Evolutionary conservation across 805 yeast genomes (phyloP).

Genomic region (Isabelozyma gotoi): DNA sequence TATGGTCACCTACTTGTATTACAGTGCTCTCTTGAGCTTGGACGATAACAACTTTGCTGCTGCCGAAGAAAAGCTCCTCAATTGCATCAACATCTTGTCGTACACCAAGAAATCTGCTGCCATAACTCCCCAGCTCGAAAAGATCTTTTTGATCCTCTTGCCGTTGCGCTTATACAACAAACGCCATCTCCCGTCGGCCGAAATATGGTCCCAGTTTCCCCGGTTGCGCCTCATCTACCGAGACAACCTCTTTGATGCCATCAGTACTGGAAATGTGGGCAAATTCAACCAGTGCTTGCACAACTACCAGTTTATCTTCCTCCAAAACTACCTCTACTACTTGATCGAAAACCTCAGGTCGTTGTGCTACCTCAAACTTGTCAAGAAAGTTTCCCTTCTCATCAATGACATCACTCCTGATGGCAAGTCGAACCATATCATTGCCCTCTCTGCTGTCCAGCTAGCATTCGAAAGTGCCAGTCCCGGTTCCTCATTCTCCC

Average conservation of each 20-base stretch:
- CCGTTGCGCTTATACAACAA: conserved; percentile 60
- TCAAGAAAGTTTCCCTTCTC: conserved; percentile 36
- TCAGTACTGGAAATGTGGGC: conserved; percentile 56
- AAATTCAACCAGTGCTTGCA: conserved; percentile 46
- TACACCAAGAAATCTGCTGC: conserved; percentile 22
- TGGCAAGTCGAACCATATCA: conserved; percentile 28
- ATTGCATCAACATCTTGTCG: conserved; percentile 44
- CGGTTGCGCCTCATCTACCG: conserved; percentile 40
- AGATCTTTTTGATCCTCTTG: conserved; percentile 57
- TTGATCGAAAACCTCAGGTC: conserved; percentile 53
- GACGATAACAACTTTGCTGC: conserved; percentile 59
- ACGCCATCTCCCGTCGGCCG: conserved; percentile 45
- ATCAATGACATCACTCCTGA: conserved; percentile 26
- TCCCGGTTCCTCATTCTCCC: conserved; percentile 4
- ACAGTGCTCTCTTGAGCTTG: conserved; percentile 63
- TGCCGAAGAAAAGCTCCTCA: conserved; percentile 51
- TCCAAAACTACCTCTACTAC: conserved; percentile 61
- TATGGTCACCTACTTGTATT: conserved; percentile 63
- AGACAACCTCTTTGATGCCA: conserved; percentile 46
- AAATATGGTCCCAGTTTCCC: conserved; percentile 43
- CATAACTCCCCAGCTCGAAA: conserved; percentile 33
- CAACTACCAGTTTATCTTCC: conserved; percentile 47
- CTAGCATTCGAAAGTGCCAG: conserved; percentile 41
- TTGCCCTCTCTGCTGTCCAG: conserved; percentile 43
- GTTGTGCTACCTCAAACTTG: conserved; percentile 50